These are phyloP conservation scores for Megacollybia marginata DNA, from an alignment of 768 basidiomycete genomes.

Conservation along the genomic window DNA sequence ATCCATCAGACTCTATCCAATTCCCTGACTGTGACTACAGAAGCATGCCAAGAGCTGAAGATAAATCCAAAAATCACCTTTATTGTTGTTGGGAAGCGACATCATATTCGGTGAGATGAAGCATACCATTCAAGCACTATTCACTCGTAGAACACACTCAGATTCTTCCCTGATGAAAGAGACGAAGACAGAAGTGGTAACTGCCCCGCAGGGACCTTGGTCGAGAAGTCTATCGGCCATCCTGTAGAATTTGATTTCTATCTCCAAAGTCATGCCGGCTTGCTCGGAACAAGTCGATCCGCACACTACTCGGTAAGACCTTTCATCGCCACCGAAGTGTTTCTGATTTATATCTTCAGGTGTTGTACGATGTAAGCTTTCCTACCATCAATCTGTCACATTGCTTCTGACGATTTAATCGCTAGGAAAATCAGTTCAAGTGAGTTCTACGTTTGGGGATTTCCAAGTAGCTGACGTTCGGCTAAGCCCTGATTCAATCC, in stretches of 20 bases:
- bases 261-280: constrained; percentile 68
- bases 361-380: constrained; percentile 34
- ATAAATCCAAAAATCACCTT: constrained; percentile 44
- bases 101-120: constrained; percentile 19
- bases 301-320: constrained; percentile 38
- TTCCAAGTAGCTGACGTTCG: background rate
- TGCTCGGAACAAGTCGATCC: constrained; percentile 63
- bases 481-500: constrained; percentile 56
- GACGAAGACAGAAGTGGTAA: constrained; percentile 50
- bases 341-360: constrained; percentile 15
- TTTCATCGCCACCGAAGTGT: background rate
- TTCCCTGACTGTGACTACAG: constrained; percentile 17
- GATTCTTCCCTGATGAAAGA: background rate
- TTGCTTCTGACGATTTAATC: background rate
- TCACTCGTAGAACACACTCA: background rate
- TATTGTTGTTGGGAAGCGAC: constrained; percentile 47
- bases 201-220: constrained; percentile 70
- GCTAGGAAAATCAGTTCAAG: constrained; percentile 52
- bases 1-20: background rate
- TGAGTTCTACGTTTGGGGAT: constrained; percentile 22
- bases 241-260: constrained; percentile 76
- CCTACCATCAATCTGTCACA: background rate
- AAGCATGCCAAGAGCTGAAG: constrained; percentile 32
- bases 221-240: constrained; percentile 63
- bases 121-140: background rate